phyloP scores from a whole-genome alignment of 2,329 filamentous ascomycete genomes.

The Westerdykella sp. region DNA sequence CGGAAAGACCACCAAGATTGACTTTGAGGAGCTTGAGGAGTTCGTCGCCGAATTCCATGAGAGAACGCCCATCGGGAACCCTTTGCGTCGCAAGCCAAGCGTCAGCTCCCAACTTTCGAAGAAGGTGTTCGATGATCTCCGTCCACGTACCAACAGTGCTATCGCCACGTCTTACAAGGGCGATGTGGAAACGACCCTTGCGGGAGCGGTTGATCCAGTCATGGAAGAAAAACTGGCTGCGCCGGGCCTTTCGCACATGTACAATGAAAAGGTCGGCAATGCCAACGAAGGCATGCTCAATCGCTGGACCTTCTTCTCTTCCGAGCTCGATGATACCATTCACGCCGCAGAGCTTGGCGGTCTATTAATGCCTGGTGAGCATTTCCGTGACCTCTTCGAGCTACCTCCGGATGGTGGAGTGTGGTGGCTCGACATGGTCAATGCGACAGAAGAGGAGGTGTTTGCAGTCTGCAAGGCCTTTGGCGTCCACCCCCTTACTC shows the following conservation, averaged over 20 bases:
- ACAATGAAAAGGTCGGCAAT: conserved; percentile 24
- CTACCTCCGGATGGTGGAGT: conserved; percentile 67
- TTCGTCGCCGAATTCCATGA: conserved; percentile 63
- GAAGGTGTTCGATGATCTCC: conserved; percentile 58
- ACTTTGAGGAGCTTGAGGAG: conserved; percentile 90
- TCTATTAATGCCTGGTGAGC: conserved; percentile 81
- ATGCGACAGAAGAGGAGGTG: conserved; percentile 82
- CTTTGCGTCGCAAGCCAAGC: conserved; percentile 35
- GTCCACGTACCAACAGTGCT: conserved; percentile 35
- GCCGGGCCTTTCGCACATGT: conserved; percentile 31
- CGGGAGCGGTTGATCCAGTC: conserved; percentile 21
- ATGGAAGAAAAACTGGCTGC: conserved; percentile 42
- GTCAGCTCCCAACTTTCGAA: conserved; percentile 39
- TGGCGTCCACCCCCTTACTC: conserved; percentile 88
- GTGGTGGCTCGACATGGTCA: conserved; percentile 98
- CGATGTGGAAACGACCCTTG: conserved; percentile 27
- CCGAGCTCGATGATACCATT: conserved; percentile 86
- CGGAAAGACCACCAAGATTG: conserved; percentile 74
- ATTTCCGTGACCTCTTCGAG: conserved; percentile 80
- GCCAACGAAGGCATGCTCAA: conserved; percentile 53
- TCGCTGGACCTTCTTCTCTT: conserved; percentile 95
- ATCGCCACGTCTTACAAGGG: conserved; percentile 33
- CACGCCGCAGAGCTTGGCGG: conserved; percentile 85
- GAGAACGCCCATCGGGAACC: conserved; percentile 43
- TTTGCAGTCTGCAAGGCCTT: conserved; percentile 87